Evolutionary conservation across 345 rosid genomes (phyloP).

Genomic region (Turritis glabra): DNA sequence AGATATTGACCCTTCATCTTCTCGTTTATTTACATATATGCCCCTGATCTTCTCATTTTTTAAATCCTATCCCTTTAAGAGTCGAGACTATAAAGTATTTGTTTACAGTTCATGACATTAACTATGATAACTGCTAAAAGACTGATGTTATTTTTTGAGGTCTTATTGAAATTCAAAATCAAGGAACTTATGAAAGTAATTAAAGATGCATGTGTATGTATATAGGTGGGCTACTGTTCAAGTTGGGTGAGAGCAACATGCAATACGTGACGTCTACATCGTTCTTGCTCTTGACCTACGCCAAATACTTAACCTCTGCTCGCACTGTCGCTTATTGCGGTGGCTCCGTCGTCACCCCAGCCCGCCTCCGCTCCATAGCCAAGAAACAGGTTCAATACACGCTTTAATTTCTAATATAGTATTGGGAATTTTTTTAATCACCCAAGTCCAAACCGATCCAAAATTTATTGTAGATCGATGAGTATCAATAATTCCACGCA

Average conservation of each 20-base stretch:
- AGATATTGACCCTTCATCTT: background rate
- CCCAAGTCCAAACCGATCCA: no score
- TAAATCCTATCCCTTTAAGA: background rate
- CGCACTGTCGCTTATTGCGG: conserved; percentile 49
- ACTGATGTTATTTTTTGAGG: no score
- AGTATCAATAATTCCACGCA: no score
- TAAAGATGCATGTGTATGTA: background rate
- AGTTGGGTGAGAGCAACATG: conserved; percentile 54
- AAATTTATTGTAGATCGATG: no score
- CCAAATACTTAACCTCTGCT: conserved; percentile 51
- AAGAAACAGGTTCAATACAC: conserved; percentile 37
- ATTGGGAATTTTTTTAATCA: background rate
- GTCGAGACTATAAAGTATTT: no score
- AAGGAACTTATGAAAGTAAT: background rate
- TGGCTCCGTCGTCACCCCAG: conserved; percentile 45
- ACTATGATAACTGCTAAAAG: no score
- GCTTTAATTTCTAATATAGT: background rate
- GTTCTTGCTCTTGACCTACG: conserved; percentile 54
- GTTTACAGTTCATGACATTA: no score
- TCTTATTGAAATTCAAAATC: background rate
- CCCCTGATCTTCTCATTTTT: background rate
- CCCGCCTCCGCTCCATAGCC: conserved; percentile 46
- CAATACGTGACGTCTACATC: conserved; percentile 62
- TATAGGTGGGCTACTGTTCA: conserved; percentile 67
- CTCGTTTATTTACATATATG: background rate